Evolutionary conservation across 176 grass and related monocot genomes (phyloP), one percentile per base, ranked within the genome.

Genomic region (Cenchrus fungigraminus): DNA sequence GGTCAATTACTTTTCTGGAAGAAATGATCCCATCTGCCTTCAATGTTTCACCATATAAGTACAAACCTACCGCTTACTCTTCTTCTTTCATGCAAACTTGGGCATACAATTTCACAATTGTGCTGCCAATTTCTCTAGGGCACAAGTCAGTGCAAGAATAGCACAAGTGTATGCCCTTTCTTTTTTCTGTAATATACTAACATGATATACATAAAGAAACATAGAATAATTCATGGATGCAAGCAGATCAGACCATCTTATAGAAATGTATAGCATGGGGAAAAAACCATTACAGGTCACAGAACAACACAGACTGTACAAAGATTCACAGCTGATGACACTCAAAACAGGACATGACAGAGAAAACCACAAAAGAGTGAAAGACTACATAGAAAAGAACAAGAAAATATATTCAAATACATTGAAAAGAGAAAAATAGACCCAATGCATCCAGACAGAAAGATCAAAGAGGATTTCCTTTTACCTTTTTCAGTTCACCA

Each of bases 401-500:
- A 76, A 63, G 62, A 71, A 80, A 63, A 74, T 61, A 70, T 2
- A 8, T 84, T 47, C 40, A 25, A 63, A 78, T 56, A 68, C 32
- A 68, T 52, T 59, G 37, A 49, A 51, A 70, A 81, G 14, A 62
- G 25, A 81, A 34, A 67, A 32, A 6, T 81, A 50, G 22, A 34
- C 53, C 13, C 6, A 59, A 82, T 12, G 5, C 16, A 31, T 66
- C 29, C 60, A 79, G 76, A 84, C 11, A 65, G 25, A 87, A 68
- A 44, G 22, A 54, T 46, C 40, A 80, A 29, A 42, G 82, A 82
- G 80, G 37, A 53, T 64, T 56, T 44, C 34, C 16, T 55, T 47
- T 76, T 89, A 99, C 97, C 97, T 88, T 94, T 86, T 99, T 96
- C 31, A 99, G 75, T 80, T 94, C 97, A 68, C 94, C 86, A 50